These are phyloP conservation scores for Lactifluus hygrophoroides DNA, from an alignment of 768 basidiomycete species.

Conservation along the genomic window DNA sequence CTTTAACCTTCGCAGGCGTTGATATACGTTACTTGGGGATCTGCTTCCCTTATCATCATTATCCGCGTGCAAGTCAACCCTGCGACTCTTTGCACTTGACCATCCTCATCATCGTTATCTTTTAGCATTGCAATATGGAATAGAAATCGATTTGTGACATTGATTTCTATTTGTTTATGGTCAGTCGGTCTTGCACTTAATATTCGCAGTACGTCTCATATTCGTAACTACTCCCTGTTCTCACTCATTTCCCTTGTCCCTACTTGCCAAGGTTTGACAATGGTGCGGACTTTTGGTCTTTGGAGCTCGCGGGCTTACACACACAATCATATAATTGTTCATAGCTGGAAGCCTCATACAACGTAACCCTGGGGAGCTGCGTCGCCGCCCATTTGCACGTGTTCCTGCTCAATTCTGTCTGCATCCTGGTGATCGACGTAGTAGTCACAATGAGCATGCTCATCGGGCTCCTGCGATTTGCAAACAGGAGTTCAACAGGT, in stretches of 20 bases:
- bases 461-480: background rate
- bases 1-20: background rate
- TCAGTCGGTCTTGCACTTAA: background rate
- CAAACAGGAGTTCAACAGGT: background rate
- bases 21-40: background rate
- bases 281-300: background rate
- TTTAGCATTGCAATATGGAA: constrained; percentile 4
- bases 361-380: background rate
- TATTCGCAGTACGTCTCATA: background rate
- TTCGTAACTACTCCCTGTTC: background rate
- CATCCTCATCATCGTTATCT: background rate
- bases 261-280: background rate
- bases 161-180: background rate
- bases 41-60: background rate
- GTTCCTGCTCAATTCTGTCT: background rate
- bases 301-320: background rate
- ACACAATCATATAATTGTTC: too few species aligned
- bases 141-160: background rate
- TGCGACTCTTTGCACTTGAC: background rate
- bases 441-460: background rate
- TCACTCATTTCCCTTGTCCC: background rate
- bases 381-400: background rate
- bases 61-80: background rate
- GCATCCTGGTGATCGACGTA: background rate
- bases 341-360: background rate